Percentiles rank a stretch among this genome's conserved stretches.
Conservation (phyloP, 1,139 yeast species). For the Yamadazyma trypodendri region DNA sequence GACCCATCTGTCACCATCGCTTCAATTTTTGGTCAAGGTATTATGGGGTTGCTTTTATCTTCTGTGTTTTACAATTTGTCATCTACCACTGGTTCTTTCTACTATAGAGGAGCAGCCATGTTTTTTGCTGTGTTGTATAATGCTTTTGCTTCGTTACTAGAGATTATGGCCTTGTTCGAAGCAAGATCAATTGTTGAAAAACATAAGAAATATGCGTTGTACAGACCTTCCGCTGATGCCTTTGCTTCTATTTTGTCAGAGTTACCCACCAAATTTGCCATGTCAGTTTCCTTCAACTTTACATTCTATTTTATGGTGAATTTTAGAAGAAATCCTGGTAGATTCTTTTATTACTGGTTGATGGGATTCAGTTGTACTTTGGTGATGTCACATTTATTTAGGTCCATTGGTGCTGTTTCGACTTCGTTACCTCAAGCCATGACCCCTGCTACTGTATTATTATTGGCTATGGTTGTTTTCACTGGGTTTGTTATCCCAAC, state of each 20-base stretch:
- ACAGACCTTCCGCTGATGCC: slow-evolving; percentile 69
- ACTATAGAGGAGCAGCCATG: slow-evolving; percentile 66
- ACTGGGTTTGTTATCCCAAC: slow-evolving; percentile 62
- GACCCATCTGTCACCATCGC: slow-evolving; percentile 65
- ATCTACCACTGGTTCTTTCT: slow-evolving; percentile 48
- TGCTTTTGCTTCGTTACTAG: slow-evolving; percentile 72
- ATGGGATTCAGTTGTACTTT: slow-evolving; percentile 43
- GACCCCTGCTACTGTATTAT: slow-evolving; percentile 58
- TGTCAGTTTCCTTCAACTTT: slow-evolving; percentile 45
- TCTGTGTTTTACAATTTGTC: slow-evolving; percentile 71
- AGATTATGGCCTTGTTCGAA: slow-evolving; percentile 65
- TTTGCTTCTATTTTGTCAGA: slow-evolving; percentile 58
- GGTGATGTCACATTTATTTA: slow-evolving; percentile 58
- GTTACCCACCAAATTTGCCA: slow-evolving; percentile 51
- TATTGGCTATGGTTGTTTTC: slow-evolving; percentile 52
- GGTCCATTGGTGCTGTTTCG: slow-evolving; percentile 57
- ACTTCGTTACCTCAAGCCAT: slow-evolving; percentile 59
- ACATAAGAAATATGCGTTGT: slow-evolving; percentile 69
- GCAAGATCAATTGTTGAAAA: slow-evolving; percentile 81
- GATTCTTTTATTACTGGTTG: slow-evolving; percentile 55
- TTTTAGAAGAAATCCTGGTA: slow-evolving; percentile 58
- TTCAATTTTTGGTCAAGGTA: slow-evolving; percentile 59
- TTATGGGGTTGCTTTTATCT: slow-evolving; percentile 71
- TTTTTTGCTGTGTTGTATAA: slow-evolving; percentile 78
- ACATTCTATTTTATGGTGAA: slow-evolving; percentile 58